phyloP scores from a whole-genome alignment of 441 rosid genomes.

The Raphanus hybrid region DNA sequence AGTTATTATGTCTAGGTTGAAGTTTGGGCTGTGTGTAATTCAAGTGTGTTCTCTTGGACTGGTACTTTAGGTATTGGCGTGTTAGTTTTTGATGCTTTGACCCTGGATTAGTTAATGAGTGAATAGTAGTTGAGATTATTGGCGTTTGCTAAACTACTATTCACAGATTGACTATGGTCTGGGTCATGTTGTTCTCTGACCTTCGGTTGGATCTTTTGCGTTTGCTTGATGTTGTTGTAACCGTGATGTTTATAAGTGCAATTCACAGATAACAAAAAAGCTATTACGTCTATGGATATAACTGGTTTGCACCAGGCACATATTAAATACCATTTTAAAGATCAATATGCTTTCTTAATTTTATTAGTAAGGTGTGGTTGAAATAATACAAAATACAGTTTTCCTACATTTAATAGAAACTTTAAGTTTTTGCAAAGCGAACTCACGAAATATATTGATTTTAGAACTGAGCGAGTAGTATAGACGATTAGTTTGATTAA shows the following conservation, averaged over 20 bases:
- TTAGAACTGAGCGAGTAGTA: neutral
- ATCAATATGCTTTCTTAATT: neutral
- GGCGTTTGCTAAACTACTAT: neutral
- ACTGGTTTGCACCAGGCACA: neutral
- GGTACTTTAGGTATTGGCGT: neutral
- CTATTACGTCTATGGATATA: neutral
- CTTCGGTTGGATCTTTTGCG: neutral
- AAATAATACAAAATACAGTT: neutral
- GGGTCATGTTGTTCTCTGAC: neutral
- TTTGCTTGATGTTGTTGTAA: neutral
- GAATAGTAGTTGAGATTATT: neutral
- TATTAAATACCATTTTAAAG: neutral
- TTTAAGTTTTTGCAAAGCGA: neutral
- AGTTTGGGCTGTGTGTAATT: neutral
- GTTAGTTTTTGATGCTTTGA: neutral
- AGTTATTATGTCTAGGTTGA: neutral
- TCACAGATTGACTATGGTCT: slow-evolving; percentile 1
- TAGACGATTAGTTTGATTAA: neutral
- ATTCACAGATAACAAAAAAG: neutral
- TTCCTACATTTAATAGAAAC: neutral
- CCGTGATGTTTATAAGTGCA: neutral
- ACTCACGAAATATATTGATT: neutral
- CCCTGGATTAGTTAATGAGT: neutral
- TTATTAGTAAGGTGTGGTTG: neutral
- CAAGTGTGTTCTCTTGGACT: neutral